A percentile compares a stretch with the other conserved stretches of the same genome.
Conservation (phyloP, 768 basidiomycete species). For the Boletus pseudo-olivaceus region DNA sequence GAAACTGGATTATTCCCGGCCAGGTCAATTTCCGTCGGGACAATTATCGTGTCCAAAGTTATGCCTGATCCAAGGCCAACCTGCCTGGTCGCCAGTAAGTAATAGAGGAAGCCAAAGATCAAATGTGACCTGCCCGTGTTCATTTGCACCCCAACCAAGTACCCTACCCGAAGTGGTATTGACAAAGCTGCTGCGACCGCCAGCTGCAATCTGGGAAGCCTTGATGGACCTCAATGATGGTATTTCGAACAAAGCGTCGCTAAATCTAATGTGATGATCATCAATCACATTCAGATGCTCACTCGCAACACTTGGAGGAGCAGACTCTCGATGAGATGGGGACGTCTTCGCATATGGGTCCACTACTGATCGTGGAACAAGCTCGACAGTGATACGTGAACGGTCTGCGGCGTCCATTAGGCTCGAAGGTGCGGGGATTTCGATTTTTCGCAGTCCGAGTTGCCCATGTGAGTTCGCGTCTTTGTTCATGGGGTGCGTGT, state of each 20-base stretch:
- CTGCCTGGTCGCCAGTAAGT: slow-evolving; percentile 48
- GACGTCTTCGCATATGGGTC: slow-evolving; percentile 50
- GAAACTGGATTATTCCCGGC: slow-evolving; percentile 52
- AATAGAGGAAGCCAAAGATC: not conserved
- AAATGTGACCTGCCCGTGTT: slow-evolving; percentile 57
- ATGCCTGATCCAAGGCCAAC: slow-evolving; percentile 70
- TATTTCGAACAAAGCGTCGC: slow-evolving; percentile 70
- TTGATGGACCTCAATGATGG: slow-evolving; percentile 63
- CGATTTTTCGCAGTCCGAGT: slow-evolving; percentile 70
- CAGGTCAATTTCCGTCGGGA: slow-evolving; percentile 83
- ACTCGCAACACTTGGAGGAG: slow-evolving; percentile 19
- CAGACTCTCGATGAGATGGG: slow-evolving; percentile 33
- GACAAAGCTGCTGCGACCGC: slow-evolving; percentile 68
- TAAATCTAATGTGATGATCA: slow-evolving; percentile 56
- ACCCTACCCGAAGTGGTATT: slow-evolving; percentile 68
- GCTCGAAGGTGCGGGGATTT: slow-evolving; percentile 37
- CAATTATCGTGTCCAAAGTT: slow-evolving; percentile 62
- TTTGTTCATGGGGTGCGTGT: slow-evolving; percentile 70
- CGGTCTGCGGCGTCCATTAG: slow-evolving; percentile 12
- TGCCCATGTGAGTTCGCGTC: slow-evolving; percentile 80
- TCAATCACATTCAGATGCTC: slow-evolving; percentile 29
- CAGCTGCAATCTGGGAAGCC: slow-evolving; percentile 69
- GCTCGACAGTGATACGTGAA: slow-evolving; percentile 46
- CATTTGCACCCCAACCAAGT: slow-evolving; percentile 88
- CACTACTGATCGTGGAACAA: slow-evolving; percentile 51